Evolutionary conservation across 768 basidiomycete genomes (phyloP).

Genomic region (Hygrocybe coccinea): DNA sequence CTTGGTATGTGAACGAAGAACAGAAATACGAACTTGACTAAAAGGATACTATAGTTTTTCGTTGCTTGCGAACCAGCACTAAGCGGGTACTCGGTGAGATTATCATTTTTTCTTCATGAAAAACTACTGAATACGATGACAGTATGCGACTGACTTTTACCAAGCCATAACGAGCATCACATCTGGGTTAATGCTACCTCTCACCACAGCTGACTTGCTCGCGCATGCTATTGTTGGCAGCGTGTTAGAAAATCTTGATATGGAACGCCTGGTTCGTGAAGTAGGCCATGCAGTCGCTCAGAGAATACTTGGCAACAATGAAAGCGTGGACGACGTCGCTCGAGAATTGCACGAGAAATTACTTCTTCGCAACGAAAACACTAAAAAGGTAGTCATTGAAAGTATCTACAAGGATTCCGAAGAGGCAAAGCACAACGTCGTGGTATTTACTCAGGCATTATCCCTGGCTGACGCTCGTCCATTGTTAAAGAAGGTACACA

Average conservation of each 20-base stretch:
- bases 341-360: slow-evolving; percentile 89
- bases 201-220: slow-evolving; percentile 91
- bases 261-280: slow-evolving; percentile 93
- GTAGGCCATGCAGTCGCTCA: slow-evolving; percentile 92
- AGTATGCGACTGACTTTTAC: slow-evolving; percentile 94
- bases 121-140: slow-evolving; percentile 5
- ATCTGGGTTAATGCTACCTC: slow-evolving; percentile 91
- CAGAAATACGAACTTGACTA: slow-evolving; percentile 7
- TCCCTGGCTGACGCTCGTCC: slow-evolving; percentile 71
- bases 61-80: slow-evolving; percentile 98
- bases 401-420: slow-evolving; percentile 92
- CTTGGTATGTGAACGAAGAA: slow-evolving; percentile 49
- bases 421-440: slow-evolving; percentile 86
- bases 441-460: slow-evolving; percentile 71
- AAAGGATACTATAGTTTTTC: slow-evolving; percentile 63
- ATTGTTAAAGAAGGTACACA: slow-evolving; percentile 67
- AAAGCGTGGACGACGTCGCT: slow-evolving; percentile 96
- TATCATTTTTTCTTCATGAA: slow-evolving; percentile 3
- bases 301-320: slow-evolving; percentile 86
- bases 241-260: slow-evolving; percentile 95
- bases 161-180: slow-evolving; percentile 89
- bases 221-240: slow-evolving; percentile 95
- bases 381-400: slow-evolving; percentile 94
- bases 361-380: slow-evolving; percentile 88
- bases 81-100: slow-evolving; percentile 76